Base-by-base conservation (phyloP, 106 monocot species). In the Dioscorea alata region DNA sequence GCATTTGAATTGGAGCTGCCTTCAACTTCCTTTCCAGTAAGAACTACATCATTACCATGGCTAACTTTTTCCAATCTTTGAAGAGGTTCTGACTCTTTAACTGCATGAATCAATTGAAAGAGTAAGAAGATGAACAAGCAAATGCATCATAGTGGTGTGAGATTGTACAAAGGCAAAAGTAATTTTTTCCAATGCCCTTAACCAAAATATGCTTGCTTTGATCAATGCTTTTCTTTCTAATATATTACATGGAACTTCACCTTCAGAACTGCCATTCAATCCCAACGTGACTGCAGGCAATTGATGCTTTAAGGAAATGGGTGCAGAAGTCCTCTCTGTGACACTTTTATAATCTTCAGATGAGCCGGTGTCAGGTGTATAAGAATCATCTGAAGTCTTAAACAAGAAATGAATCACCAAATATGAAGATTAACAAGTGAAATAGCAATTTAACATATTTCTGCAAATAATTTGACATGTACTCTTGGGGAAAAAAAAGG, bases 361-460 rank as follows among this genome's bases (percentile, higher is more conserved):
- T 51, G 50, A 19, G 54, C 66, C 53, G 20, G 60, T 28, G 49
- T 71, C 73, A 42, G 66, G 69, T 17, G 76, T 63, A 69, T 76
- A 71, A 42, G 59, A 73, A 65, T 84, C 82, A 73, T 97, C 96
- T 60, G 96, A 87, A 74, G 87, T 33, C 64, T 92, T 97, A 69
- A 60, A 87, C 6, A 73, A 78, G 54, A 81, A 49, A 50, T 4
- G 13, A 52, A 35, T 35, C 20, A n/a, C 49, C 71, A 57, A 61
- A 16, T 10, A n/a, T n/a, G 24, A 50, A 60, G 49, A 18, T 42
- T 42, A 42, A 42, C 42, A 6, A 42, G 6, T 6, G 6, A 6
- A 10, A 42, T 42, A 42, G 2, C 10, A 10, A 42, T 42, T 42
- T 42, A 42, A 2, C 10, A 10, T 1, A 42, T 42, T 42, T 42